phyloP scores from a whole-genome alignment of 768 basidiomycete species.

The Kwoniella europaea region DNA sequence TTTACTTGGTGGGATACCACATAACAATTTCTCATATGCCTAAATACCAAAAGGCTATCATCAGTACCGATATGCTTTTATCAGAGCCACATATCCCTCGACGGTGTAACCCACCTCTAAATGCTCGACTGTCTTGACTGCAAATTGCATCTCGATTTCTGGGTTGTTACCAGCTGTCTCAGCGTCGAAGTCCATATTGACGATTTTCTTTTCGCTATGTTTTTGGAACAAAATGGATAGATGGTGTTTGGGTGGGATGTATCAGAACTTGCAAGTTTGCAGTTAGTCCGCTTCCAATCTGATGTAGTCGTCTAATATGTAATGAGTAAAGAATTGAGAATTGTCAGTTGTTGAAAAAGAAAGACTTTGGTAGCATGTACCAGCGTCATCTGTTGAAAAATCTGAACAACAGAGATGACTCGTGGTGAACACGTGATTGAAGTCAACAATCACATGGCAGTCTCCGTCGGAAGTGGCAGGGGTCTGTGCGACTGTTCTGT shows the following conservation, averaged over 20 bases:
- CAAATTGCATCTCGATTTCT: constrained; percentile 98
- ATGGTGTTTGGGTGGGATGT: too few relatives aligned
- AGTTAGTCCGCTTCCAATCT: not conserved
- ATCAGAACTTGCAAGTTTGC: not conserved
- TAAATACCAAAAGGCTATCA: constrained; percentile 53
- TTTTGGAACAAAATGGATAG: not conserved
- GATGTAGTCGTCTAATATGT: not conserved
- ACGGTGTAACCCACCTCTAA: constrained; percentile 69
- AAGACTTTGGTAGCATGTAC: not conserved
- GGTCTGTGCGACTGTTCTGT: not conserved
- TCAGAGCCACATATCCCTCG: not conserved
- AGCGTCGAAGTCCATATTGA: constrained; percentile 69
- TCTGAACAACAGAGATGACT: not conserved
- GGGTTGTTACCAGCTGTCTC: constrained; percentile 87
- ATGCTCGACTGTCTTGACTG: constrained; percentile 94
- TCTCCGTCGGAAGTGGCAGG: not conserved
- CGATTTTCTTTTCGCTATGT: not conserved
- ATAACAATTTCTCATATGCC: constrained; percentile 95
- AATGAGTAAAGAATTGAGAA: not conserved
- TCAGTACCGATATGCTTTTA: not conserved
- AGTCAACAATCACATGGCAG: not conserved
- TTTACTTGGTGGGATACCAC: constrained; percentile 74
- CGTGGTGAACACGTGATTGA: not conserved
- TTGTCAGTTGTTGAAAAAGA: not conserved
- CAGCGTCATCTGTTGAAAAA: constrained; percentile 11